Evolutionary conservation across 352 stramenopile genomes (phyloP).

Genomic region (Phytopythium aichiense): DNA sequence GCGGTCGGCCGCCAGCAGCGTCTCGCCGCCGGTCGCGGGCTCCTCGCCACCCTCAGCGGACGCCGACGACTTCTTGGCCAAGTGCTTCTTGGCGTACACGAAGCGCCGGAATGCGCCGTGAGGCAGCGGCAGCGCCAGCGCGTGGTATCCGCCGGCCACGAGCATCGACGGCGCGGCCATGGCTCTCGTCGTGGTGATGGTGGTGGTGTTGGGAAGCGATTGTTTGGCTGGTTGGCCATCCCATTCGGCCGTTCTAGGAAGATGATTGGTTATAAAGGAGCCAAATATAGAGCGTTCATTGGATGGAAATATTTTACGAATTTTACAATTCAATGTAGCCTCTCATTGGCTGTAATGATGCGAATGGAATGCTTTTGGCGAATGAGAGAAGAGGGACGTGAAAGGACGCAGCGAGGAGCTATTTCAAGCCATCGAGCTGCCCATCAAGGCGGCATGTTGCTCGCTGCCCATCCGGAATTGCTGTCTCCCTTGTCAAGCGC

Average conservation of each 20-base stretch:
- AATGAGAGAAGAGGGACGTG: not conserved
- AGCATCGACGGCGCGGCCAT: conserved; percentile 12
- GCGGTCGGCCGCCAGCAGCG: conserved; percentile 46
- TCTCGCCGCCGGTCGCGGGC: conserved; percentile 28
- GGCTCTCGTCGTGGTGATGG: not conserved
- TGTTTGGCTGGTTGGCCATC: conserved; percentile 8
- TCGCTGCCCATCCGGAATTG: not conserved
- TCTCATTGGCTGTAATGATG: not conserved
- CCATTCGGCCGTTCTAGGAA: not conserved
- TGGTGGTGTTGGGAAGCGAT: not conserved
- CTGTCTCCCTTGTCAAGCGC: not conserved
- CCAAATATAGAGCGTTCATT: not conserved
- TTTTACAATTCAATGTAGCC: not conserved
- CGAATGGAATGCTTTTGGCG: not conserved
- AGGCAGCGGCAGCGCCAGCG: conserved; percentile 62
- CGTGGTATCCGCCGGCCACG: conserved; percentile 62
- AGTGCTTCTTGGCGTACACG: conserved; percentile 77
- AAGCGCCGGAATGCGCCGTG: conserved; percentile 60
- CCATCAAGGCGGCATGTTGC: not conserved
- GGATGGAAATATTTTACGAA: not conserved
- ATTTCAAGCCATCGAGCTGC: not conserved
- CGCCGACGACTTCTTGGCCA: conserved; percentile 25
- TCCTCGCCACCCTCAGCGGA: not conserved
- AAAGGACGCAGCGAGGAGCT: not conserved
- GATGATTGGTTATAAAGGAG: conserved; percentile 1